These are phyloP conservation scores for Globisporangium paroecandrum DNA, from an alignment of 352 stramenopile genomes.

Conservation along the genomic window DNA sequence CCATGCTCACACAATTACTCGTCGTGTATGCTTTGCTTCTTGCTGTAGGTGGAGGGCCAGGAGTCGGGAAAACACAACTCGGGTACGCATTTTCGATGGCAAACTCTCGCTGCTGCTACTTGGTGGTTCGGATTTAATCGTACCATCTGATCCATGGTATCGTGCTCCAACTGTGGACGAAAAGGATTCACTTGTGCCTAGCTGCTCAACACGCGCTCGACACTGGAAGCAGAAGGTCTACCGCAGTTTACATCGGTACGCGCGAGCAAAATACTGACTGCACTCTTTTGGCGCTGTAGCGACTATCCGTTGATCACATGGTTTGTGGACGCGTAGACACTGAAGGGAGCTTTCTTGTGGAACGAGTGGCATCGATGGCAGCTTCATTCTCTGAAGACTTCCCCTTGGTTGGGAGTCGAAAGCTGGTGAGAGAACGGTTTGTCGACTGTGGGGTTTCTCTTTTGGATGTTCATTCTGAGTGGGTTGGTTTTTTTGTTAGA, in stretches of 20 bases:
- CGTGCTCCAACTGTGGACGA: not conserved
- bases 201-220: constrained; percentile 41
- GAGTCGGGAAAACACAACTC: constrained; percentile 76
- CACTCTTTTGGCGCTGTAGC: not conserved
- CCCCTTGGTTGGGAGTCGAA: constrained; percentile 19
- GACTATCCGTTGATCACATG: not conserved
- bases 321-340: constrained; percentile 48
- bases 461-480: constrained; percentile 2
- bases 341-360: constrained; percentile 90
- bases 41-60: constrained; percentile 55
- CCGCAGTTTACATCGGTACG: constrained; percentile 64
- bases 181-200: constrained; percentile 68
- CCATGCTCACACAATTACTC: not conserved
- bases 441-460: constrained; percentile 14
- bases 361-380: constrained; percentile 86
- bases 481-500: constrained; percentile 22
- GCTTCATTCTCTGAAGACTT: constrained; percentile 76
- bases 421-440: constrained; percentile 28
- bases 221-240: constrained; percentile 18
- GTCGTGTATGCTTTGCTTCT: not conserved
- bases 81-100: constrained; percentile 27
- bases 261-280: not conserved
- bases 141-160: not conserved
- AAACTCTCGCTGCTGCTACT: too few species aligned
- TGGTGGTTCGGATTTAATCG: not conserved